Percentiles rank a stretch among this genome's conserved stretches.
Conservation (phyloP, 2,329 filamentous ascomycete species). For the Whalleya microplaca region DNA sequence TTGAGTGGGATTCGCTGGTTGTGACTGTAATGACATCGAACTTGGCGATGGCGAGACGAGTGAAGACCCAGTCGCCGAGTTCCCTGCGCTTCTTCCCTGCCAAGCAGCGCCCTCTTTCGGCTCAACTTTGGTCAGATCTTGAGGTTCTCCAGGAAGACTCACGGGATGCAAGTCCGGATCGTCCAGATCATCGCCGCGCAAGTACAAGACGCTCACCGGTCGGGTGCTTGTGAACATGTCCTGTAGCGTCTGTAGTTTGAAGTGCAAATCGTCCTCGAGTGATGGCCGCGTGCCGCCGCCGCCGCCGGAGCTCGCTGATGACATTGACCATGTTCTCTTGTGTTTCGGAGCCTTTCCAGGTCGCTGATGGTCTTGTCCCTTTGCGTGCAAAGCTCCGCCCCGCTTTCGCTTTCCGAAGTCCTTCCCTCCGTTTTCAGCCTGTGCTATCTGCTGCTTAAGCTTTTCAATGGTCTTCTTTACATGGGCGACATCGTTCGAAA, state of each 20-base stretch:
- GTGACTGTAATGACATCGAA: slow-evolving; percentile 64
- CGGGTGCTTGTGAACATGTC: slow-evolving; percentile 89
- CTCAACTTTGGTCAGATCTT: slow-evolving; percentile 60
- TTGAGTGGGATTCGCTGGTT: slow-evolving; percentile 51
- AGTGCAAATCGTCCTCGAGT: slow-evolving; percentile 75
- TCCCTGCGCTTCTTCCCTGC: slow-evolving; percentile 56
- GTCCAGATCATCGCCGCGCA: slow-evolving; percentile 76
- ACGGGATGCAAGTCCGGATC: slow-evolving; percentile 82
- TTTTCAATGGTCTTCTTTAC: slow-evolving; percentile 98
- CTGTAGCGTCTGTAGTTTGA: slow-evolving; percentile 76
- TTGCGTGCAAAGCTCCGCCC: slow-evolving; percentile 48
- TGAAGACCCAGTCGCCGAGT: slow-evolving; percentile 63
- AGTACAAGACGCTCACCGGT: slow-evolving; percentile 76
- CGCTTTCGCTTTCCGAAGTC: slow-evolving; percentile 69
- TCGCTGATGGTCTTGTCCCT: slow-evolving; percentile 56
- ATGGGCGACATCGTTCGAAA: slow-evolving; percentile 92
- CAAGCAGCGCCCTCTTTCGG: slow-evolving; percentile 53
- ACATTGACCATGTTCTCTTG: slow-evolving; percentile 94
- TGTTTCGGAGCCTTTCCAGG: slow-evolving; percentile 88
- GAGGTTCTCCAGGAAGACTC: slow-evolving; percentile 68
- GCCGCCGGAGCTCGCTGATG: slow-evolving; percentile 68
- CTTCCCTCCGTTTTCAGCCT: slow-evolving; percentile 70
- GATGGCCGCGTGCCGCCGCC: slow-evolving; percentile 50
- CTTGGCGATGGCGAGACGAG: slow-evolving; percentile 70
- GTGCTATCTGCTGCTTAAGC: slow-evolving; percentile 88